Conservation (phyloP, 805 yeast species). For the Ogataea degrootiae region DNA sequence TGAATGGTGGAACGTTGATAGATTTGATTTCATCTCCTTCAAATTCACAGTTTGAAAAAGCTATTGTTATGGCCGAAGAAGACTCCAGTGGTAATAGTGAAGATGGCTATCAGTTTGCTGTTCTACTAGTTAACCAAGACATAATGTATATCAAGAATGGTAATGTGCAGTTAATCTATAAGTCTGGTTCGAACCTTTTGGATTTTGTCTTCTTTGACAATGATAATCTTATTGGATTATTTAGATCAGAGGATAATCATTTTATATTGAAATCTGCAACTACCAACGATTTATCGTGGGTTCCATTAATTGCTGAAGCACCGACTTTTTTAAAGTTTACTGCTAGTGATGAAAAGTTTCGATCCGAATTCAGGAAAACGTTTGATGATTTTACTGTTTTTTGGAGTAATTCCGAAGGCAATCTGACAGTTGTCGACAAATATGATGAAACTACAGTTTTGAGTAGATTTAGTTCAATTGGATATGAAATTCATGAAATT, state of each 20-base stretch:
- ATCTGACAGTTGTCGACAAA: not conserved
- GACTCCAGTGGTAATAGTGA: not conserved
- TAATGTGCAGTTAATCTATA: constrained; percentile 6
- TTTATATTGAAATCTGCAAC: not conserved
- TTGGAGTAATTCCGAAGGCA: not conserved
- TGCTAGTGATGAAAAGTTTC: too few relatives aligned
- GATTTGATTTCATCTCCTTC: constrained; percentile 24
- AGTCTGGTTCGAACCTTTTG: not conserved
- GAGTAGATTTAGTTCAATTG: constrained; percentile 1
- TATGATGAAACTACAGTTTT: not conserved
- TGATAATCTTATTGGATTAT: constrained; percentile 3
- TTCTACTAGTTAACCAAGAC: constrained; percentile 19
- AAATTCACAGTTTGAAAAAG: constrained; percentile 14
- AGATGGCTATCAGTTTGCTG: constrained; percentile 11
- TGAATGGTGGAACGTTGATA: constrained; percentile 4
- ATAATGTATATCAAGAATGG: constrained; percentile 14
- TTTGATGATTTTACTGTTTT: constrained; percentile 7
- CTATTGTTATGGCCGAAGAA: constrained; percentile 1
- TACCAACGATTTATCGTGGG: not conserved
- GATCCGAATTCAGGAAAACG: constrained; percentile 1
- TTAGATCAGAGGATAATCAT: not conserved
- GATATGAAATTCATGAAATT: constrained; percentile 4
- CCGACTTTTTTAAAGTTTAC: not conserved
- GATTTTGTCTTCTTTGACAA: not conserved
- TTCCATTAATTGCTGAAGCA: not conserved